Conservation (phyloP, 2,329 filamentous ascomycete species). For the Arthrocladium fulminans region DNA sequence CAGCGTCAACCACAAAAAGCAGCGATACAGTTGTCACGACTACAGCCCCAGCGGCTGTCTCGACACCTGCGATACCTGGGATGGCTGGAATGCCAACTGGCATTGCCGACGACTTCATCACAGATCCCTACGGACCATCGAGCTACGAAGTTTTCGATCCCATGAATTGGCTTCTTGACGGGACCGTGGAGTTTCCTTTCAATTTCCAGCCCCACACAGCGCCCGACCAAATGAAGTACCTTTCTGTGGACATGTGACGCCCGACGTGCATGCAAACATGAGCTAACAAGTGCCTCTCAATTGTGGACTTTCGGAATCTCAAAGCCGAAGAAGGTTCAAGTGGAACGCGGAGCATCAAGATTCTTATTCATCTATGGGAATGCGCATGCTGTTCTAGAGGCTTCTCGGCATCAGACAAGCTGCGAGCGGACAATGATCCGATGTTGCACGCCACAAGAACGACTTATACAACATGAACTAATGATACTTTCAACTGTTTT, state of each 20-base stretch:
- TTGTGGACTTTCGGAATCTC: too few species aligned
- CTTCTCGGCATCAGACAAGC: too few species aligned
- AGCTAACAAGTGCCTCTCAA: too few species aligned
- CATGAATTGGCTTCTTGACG: slow-evolving; percentile 87
- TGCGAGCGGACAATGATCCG: too few species aligned
- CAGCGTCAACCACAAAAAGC: slow-evolving; percentile 37
- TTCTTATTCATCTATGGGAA: too few species aligned
- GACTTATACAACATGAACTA: too few species aligned
- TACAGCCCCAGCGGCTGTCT: background rate
- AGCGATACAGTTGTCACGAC: slow-evolving; percentile 25
- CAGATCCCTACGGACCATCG: slow-evolving; percentile 29
- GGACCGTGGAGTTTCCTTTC: slow-evolving; percentile 71
- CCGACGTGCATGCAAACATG: too few species aligned
- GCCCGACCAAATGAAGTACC: slow-evolving; percentile 2
- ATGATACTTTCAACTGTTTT: too few species aligned
- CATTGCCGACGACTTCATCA: slow-evolving; percentile 17
- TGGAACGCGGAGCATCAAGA: too few species aligned
- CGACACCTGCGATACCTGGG: slow-evolving; percentile 14
- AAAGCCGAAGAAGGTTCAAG: too few species aligned
- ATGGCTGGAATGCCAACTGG: slow-evolving; percentile 24
- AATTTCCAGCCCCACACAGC: slow-evolving; percentile 13
- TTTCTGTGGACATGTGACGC: background rate
- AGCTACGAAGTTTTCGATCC: slow-evolving; percentile 87
- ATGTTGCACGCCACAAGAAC: too few species aligned
- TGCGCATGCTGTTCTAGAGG: too few species aligned